Conservation (phyloP, 352 stramenopile species). For the Phytopythium montanum region DNA sequence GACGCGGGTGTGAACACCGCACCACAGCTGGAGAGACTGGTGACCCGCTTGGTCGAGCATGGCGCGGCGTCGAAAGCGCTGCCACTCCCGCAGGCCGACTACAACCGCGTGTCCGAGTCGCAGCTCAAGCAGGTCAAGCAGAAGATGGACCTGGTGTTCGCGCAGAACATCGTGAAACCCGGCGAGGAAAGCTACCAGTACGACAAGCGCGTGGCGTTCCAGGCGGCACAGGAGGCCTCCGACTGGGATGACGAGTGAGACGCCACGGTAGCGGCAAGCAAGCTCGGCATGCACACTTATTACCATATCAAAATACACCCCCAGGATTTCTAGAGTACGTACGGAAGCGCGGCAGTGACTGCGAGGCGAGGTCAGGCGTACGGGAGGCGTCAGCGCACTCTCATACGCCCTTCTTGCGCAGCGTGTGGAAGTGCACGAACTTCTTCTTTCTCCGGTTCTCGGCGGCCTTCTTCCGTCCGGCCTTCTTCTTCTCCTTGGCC, state of each 20-base stretch:
- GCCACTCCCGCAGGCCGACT: slow-evolving; percentile 57
- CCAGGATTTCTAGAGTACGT: slow-evolving; percentile 43
- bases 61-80: slow-evolving; percentile 4
- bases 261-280: not conserved
- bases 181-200: slow-evolving; percentile 57
- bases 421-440: slow-evolving; percentile 83
- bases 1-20: not conserved
- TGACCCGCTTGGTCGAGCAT: slow-evolving; percentile 34
- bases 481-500: slow-evolving; percentile 60
- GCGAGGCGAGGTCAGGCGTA: not conserved
- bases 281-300: slow-evolving; percentile 12
- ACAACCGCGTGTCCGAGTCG: slow-evolving; percentile 75
- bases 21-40: slow-evolving; percentile 47
- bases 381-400: not conserved
- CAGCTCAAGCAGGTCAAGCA: slow-evolving; percentile 66
- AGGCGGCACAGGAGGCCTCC: slow-evolving; percentile 34
- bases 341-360: not conserved
- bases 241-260: slow-evolving; percentile 64
- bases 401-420: slow-evolving; percentile 88
- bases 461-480: slow-evolving; percentile 45
- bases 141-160: slow-evolving; percentile 70
- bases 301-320: slow-evolving; percentile 46
- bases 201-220: slow-evolving; percentile 65
- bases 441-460: slow-evolving; percentile 63
- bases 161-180: slow-evolving; percentile 54